Percentiles rank a stretch among this genome's conserved stretches.
These are phyloP conservation scores for Obelidium mucronatum DNA, from an alignment of 192 early-diverging fungal species.

Conservation along the genomic window DNA sequence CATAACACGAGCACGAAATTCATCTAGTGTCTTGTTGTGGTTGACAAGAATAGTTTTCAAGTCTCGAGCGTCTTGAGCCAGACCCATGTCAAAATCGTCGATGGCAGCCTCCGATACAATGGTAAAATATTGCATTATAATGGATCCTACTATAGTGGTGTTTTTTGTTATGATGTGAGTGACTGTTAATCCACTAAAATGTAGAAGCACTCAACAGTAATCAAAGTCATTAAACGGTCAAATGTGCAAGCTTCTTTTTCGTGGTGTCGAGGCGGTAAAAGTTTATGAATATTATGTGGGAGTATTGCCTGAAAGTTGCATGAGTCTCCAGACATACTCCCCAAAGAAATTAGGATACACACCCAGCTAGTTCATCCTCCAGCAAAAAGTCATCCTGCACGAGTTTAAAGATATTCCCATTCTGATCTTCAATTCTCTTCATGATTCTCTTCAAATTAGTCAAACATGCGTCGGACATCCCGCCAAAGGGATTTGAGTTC, in stretches of 20 bases:
- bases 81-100: constrained; percentile 50
- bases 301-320: constrained; percentile 48
- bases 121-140: constrained; percentile 50
- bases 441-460: constrained; percentile 71
- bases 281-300: constrained; percentile 60
- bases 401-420: constrained; percentile 54
- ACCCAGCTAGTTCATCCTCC: constrained; percentile 54
- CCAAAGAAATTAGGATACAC: too few relatives aligned
- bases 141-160: constrained; percentile 43
- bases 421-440: constrained; percentile 63
- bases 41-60: constrained; percentile 52
- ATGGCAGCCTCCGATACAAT: constrained; percentile 31
- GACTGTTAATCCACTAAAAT: neutral
- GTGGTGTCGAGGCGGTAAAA: constrained; percentile 58
- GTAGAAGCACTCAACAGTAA: constrained; percentile 43
- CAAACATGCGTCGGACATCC: constrained; percentile 67
- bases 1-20: constrained; percentile 35
- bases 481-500: constrained; percentile 41
- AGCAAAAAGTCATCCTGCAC: constrained; percentile 61
- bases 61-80: constrained; percentile 56
- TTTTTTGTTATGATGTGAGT: neutral
- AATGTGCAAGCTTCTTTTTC: constrained; percentile 57
- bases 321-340: too few relatives aligned
- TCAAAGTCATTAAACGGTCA: constrained; percentile 55
- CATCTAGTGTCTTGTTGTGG: constrained; percentile 53